Percentiles rank a stretch among this genome's conserved stretches.
Evolutionary conservation across 371 early-diverging fungal species (phyloP).

Genomic region (Mucor indicus): DNA sequence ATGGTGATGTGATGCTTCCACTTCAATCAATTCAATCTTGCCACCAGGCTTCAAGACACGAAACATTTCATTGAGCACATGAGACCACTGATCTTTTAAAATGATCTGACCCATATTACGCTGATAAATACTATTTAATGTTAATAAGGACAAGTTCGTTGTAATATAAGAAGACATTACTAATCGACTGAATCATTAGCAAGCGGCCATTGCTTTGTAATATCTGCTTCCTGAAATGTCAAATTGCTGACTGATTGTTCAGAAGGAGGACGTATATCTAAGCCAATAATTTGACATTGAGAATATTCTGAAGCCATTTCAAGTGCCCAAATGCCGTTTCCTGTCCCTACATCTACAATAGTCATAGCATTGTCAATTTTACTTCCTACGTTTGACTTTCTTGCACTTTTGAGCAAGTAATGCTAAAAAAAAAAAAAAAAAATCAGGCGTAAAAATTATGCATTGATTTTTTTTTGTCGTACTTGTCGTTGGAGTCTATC

Average conservation of each 20-base stretch:
- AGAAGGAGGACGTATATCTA: conserved; percentile 51
- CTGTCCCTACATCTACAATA: conserved; percentile 54
- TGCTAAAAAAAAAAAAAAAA: conserved; percentile 22
- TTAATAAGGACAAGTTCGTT: no score
- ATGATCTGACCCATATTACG: conserved; percentile 36
- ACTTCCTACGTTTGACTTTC: conserved; percentile 41
- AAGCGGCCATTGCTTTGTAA: conserved; percentile 48
- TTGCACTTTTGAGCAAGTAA: conserved; percentile 42
- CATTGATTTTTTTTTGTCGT: conserved; percentile 1
- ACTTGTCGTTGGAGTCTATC: conserved; percentile 47
- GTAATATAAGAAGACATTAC: no score
- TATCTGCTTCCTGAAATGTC: conserved; percentile 25
- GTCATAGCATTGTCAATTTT: conserved; percentile 32
- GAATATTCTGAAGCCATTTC: conserved; percentile 50
- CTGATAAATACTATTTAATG: conserved; percentile 30
- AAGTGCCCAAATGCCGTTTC: conserved; percentile 52
- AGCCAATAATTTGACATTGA: conserved; percentile 46
- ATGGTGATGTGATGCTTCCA: conserved; percentile 37
- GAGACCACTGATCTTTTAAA: conserved; percentile 31
- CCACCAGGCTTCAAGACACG: conserved; percentile 46
- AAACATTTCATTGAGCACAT: conserved; percentile 34
- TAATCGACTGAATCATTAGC: conserved; percentile 32
- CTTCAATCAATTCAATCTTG: conserved; percentile 37
- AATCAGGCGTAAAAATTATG: neutral
- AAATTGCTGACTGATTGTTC: conserved; percentile 40